Percentiles rank a stretch among this genome's conserved stretches.
Conservation (phyloP, 768 basidiomycete species). For the Rhodosporidiobolus odoratus region DNA sequence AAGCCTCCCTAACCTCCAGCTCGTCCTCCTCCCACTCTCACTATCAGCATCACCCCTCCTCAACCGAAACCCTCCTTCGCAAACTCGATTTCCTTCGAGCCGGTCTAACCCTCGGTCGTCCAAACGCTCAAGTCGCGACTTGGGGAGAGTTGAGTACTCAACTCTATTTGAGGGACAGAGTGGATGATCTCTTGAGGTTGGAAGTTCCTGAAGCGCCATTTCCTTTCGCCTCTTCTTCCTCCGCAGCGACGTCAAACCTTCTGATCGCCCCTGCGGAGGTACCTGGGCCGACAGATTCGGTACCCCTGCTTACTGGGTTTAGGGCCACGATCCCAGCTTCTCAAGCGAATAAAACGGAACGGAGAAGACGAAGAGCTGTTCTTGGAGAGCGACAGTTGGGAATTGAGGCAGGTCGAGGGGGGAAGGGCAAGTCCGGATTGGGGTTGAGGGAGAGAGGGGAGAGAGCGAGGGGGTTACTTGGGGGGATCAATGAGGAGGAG, state of each 20-base stretch:
- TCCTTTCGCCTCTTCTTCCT: conserved; percentile 9
- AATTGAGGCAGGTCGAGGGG: conserved; percentile 46
- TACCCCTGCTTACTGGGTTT: conserved; percentile 83
- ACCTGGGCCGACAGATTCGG: conserved; percentile 42
- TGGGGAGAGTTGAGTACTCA: conserved; percentile 16
- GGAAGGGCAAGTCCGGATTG: too few species aligned
- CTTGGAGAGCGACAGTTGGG: conserved; percentile 8
- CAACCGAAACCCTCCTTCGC: conserved; percentile 11
- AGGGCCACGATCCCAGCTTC: conserved; percentile 91
- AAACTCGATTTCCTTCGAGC: conserved; percentile 20
- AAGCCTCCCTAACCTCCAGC: neutral
- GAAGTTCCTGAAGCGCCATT: conserved; percentile 35
- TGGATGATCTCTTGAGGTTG: conserved; percentile 36
- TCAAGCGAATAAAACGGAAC: conserved; percentile 61
- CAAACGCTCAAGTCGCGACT: neutral
- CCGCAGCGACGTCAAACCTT: neutral
- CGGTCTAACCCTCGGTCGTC: conserved; percentile 3
- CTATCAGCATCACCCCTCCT: neutral
- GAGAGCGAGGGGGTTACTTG: conserved; percentile 67
- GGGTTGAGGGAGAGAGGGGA: conserved; percentile 76
- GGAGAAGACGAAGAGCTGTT: conserved; percentile 15
- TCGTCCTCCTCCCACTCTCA: neutral
- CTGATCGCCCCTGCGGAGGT: neutral
- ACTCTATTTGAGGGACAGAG: conserved; percentile 37
- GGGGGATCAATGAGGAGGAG: too few species aligned